Conservation (phyloP, 345 rosid genomes). For the Alliaria petiolata region DNA sequence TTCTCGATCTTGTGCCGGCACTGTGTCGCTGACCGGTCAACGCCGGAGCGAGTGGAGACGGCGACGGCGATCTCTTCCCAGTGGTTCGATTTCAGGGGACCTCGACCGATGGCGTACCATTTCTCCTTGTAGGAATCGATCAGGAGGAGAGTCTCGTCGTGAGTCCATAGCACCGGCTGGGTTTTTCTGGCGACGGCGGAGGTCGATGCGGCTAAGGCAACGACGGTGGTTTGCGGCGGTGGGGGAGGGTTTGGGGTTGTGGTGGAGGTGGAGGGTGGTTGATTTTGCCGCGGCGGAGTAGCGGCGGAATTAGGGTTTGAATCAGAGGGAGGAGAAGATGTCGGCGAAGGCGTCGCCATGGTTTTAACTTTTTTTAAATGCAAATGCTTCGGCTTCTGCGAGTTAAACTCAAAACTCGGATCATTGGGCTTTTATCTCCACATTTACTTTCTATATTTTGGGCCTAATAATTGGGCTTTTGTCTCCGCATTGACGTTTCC, state of each 20-base stretch:
- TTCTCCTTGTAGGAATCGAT: conserved; percentile 64
- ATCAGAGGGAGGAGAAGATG: conserved; percentile 19
- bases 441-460: too few relatives aligned
- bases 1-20: conserved; percentile 92
- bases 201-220: conserved; percentile 24
- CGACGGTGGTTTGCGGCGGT: conserved; percentile 2
- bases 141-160: conserved; percentile 60
- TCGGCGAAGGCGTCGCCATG: too few relatives aligned
- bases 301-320: conserved; percentile 33
- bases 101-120: conserved; percentile 64
- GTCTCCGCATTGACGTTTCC: too few relatives aligned
- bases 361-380: too few relatives aligned
- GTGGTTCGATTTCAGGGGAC: conserved; percentile 54
- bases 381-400: neutral
- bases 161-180: conserved; percentile 68
- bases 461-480: too few relatives aligned
- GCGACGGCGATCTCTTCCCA: conserved; percentile 69
- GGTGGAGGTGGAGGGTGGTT: neutral
- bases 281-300: conserved; percentile 3
- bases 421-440: too few relatives aligned
- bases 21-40: conserved; percentile 57
- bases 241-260: neutral
- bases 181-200: conserved; percentile 37
- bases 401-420: too few relatives aligned
- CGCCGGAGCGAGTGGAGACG: conserved; percentile 62